Evolutionary conservation across 331 rosid genomes (phyloP), one percentile per base, ranked within the genome.

Genomic region (Dryas integrifolia): DNA sequence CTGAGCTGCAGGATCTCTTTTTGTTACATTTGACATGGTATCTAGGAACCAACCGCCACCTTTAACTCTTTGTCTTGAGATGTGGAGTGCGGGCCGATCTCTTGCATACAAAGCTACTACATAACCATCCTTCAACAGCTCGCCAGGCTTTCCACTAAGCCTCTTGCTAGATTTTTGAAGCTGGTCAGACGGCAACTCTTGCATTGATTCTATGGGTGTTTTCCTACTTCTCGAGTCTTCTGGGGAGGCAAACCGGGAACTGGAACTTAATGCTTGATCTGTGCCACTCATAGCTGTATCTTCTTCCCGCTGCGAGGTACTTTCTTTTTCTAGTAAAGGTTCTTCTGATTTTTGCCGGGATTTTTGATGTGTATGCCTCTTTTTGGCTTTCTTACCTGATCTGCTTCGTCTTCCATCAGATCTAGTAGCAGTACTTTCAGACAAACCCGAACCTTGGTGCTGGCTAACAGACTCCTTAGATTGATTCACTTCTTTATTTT

Each of bases 31-130:
- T 47, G 93, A 66, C 86, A 87, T 79, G 44, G 90, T 80, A 79
- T 95, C 99, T 48, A 95, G 75, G 83, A 95, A 85, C 99, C 99
- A 95, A 65, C 99, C 96, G 62, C 98, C 99, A 49, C 99, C 94
- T 92, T 87, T 88, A 80, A 85, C 88, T 86, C 99, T 92, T 83
- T 90, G 97, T 69, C 99, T 85, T 67, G 99, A 87, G 45, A 95
- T 89, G 68, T 95, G 97, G 62, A 95, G 85, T 44, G 86, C 79
- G 47, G 93, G 85, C 40, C 75, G 79, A 78, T 88, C 98, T 81
- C 86, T 88, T 67, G 92, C 96, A 86, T 87, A 86, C 61, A 95
- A 78, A 70, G 99, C 93, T 48, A 95, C 75, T 79, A 95, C 77
- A 81, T 87, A 85, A n/a, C 99, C 99, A 76, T 95, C 99, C 82